A percentile compares a stretch with the other conserved stretches of the same genome.
phyloP scores from a whole-genome alignment of 192 early-diverging fungal species.

The Umbelopsis sp. region DNA sequence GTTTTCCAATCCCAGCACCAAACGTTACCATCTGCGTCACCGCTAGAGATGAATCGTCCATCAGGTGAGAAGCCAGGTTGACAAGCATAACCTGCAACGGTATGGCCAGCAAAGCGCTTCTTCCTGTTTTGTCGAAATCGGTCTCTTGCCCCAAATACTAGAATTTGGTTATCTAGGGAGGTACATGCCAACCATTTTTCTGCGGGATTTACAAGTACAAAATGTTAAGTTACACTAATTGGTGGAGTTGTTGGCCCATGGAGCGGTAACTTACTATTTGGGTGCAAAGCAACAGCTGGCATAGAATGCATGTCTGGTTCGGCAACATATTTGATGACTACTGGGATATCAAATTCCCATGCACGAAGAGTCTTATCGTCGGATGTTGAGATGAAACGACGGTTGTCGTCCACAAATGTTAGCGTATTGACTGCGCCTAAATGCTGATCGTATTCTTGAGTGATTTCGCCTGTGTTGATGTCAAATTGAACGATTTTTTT shows the following conservation, averaged over 20 bases:
- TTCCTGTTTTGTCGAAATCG: conserved; percentile 86
- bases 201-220: conserved; percentile 41
- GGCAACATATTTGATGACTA: conserved; percentile 96
- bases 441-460: conserved; percentile 97
- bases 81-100: conserved; percentile 97
- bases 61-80: conserved; percentile 93
- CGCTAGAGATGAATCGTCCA: conserved; percentile 81
- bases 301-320: conserved; percentile 97
- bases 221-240: background rate
- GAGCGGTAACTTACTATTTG: conserved; percentile 66
- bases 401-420: conserved; percentile 94
- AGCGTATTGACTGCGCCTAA: conserved; percentile 95
- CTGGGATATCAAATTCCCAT: conserved; percentile 99
- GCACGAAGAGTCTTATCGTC: conserved; percentile 97
- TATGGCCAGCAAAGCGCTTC: conserved; percentile 90
- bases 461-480: conserved; percentile 75
- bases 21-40: conserved; percentile 90
- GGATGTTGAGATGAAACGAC: conserved; percentile 92
- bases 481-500: conserved; percentile 94
- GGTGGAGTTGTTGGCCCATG: background rate
- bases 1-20: conserved; percentile 99
- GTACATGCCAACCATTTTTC: conserved; percentile 94
- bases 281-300: conserved; percentile 88
- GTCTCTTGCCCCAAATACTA: conserved; percentile 86
- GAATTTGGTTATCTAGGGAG: conserved; percentile 95